A percentile compares a stretch with the other conserved stretches of the same genome.
These are phyloP conservation scores for Articulospora tetracladia DNA, from an alignment of 495 filamentous ascomycete species.

Conservation along the genomic window DNA sequence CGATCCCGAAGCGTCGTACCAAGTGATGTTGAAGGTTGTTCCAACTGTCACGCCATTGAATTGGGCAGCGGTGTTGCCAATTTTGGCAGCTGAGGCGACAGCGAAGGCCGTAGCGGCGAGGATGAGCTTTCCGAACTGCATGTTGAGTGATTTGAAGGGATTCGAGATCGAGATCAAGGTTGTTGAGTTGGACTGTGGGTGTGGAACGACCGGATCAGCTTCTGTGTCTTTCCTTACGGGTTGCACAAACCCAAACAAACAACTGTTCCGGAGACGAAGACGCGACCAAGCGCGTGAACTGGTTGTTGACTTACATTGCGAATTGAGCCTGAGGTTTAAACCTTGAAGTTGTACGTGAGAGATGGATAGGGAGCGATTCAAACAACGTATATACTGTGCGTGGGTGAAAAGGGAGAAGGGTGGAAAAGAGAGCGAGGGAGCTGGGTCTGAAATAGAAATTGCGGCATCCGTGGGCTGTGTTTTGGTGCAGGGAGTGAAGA, in stretches of 20 bases:
- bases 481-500: not conserved
- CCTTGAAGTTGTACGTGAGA: not conserved
- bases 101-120: constrained; percentile 12
- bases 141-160: constrained; percentile 12
- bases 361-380: not conserved
- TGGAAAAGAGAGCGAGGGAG: not conserved
- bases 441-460: constrained; percentile 16
- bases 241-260: not conserved
- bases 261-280: not conserved
- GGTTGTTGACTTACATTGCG: constrained; percentile 3
- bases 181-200: not conserved
- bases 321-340: not conserved
- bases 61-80: constrained; percentile 10
- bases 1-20: constrained; percentile 9
- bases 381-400: not conserved
- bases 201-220: not conserved
- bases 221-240: not conserved
- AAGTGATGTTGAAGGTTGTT: constrained; percentile 14
- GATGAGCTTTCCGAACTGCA: constrained; percentile 20
- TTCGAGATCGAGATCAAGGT: not conserved
- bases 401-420: not conserved
- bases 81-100: constrained; percentile 6
- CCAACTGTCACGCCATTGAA: constrained; percentile 12
- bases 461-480: constrained; percentile 4
- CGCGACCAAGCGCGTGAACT: constrained; percentile 9